Conservation (phyloP, 225 moss, liverwort and hornwort genomes). For the Physcomitrium patens region DNA sequence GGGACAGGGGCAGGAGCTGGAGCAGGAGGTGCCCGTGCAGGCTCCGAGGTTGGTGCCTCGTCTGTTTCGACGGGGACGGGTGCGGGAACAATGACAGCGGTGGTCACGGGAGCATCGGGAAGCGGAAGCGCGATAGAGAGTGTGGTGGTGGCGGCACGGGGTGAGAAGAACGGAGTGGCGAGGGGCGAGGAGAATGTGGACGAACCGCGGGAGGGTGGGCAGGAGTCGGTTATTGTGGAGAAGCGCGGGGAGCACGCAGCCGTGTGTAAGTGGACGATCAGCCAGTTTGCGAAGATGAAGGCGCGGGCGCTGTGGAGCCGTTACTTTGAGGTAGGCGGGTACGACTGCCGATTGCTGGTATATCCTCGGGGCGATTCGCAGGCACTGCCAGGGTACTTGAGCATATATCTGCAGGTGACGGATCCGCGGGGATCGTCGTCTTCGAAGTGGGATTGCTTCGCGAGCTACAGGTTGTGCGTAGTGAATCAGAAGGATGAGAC, state of each 20-base stretch:
- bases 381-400: slow-evolving; percentile 97
- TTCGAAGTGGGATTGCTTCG: slow-evolving; percentile 99
- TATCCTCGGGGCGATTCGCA: slow-evolving; percentile 99
- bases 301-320: slow-evolving; percentile 96
- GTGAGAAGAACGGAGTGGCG: slow-evolving; percentile 85
- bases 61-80: slow-evolving; percentile 20
- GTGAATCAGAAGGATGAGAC: slow-evolving; percentile 95
- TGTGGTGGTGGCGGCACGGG: slow-evolving; percentile 83
- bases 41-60: too few species aligned
- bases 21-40: neutral
- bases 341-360: slow-evolving; percentile 95
- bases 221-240: slow-evolving; percentile 96
- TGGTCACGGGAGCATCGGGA: slow-evolving; percentile 39
- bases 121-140: slow-evolving; percentile 72
- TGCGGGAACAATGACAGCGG: slow-evolving; percentile 51
- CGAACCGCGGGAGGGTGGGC: slow-evolving; percentile 97
- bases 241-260: slow-evolving; percentile 98
- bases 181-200: slow-evolving; percentile 92
- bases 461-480: slow-evolving; percentile 94
- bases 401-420: slow-evolving; percentile 96
- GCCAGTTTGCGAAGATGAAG: slow-evolving; percentile 95
- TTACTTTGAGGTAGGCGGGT: slow-evolving; percentile 99
- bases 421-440: slow-evolving; percentile 97
- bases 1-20: slow-evolving; percentile 55
- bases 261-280: slow-evolving; percentile 98